Percentiles rank a stretch among this genome's conserved stretches.
These are phyloP conservation scores for Trichoderma sp. DNA, from an alignment of 2,329 filamentous ascomycete species.

Conservation along the genomic window DNA sequence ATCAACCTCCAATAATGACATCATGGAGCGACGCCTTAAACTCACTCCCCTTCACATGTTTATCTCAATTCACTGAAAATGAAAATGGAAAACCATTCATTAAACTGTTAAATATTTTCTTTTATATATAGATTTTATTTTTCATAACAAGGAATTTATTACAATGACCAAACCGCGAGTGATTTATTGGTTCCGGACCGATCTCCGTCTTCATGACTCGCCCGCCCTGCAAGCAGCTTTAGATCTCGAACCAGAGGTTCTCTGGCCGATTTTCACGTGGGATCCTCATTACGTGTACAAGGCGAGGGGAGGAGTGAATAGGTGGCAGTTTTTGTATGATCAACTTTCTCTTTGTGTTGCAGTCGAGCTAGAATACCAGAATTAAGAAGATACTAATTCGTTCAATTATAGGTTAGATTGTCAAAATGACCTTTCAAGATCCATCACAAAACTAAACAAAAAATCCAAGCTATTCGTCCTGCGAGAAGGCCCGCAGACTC, in stretches of 20 bases:
- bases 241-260: slow-evolving; percentile 66
- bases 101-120: too few species aligned
- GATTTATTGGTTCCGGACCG: slow-evolving; percentile 79
- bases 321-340: slow-evolving; percentile 71
- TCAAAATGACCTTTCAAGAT: slow-evolving; percentile 69
- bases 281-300: slow-evolving; percentile 80
- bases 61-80: not conserved
- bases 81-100: too few species aligned
- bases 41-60: not conserved
- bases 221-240: slow-evolving; percentile 73
- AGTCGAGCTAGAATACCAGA: not conserved
- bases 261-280: slow-evolving; percentile 81
- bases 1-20: slow-evolving; percentile 18
- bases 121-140: not conserved
- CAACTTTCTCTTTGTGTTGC: not conserved
- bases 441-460: slow-evolving; percentile 69
- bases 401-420: slow-evolving; percentile 63
- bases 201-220: slow-evolving; percentile 76
- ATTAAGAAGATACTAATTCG: not conserved
- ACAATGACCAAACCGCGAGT: slow-evolving; percentile 50
- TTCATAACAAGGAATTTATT: not conserved
- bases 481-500: slow-evolving; percentile 70
- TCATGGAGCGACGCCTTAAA: slow-evolving; percentile 23
- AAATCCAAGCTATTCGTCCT: slow-evolving; percentile 74
- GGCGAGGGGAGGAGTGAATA: slow-evolving; percentile 69